Evolutionary conservation across 345 rosid genomes (phyloP).

Genomic region (Bretschneidera sinensis): DNA sequence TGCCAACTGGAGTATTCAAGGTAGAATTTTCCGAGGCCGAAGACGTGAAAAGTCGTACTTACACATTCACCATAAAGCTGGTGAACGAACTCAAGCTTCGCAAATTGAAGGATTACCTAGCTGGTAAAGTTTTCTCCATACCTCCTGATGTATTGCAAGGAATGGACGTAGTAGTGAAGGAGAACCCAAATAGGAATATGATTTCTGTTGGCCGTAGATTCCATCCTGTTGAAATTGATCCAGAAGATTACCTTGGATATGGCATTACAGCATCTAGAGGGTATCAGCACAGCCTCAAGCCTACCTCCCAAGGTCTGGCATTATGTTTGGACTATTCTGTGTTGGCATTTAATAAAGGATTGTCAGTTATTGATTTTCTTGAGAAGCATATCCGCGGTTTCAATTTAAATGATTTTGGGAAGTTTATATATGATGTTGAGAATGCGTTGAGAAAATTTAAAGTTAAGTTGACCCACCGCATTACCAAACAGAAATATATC

Average conservation of each 20-base stretch:
- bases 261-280: constrained; percentile 71
- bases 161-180: constrained; percentile 90
- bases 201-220: constrained; percentile 61
- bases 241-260: constrained; percentile 41
- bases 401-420: constrained; percentile 23
- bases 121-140: constrained; percentile 19
- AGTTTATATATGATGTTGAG: constrained; percentile 34
- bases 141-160: constrained; percentile 87
- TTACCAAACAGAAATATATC: constrained; percentile 53
- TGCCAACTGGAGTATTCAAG: constrained; percentile 47
- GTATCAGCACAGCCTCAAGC: constrained; percentile 67
- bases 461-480: constrained; percentile 61
- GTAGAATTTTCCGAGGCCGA: constrained; percentile 43
- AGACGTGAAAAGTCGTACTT: constrained; percentile 30
- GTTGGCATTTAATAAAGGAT: constrained; percentile 56
- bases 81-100: constrained; percentile 60
- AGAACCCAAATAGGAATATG: constrained; percentile 64
- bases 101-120: constrained; percentile 58
- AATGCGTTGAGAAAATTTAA: constrained; percentile 42
- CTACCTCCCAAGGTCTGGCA: constrained; percentile 62
- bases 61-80: constrained; percentile 40
- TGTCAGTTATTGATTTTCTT: constrained; percentile 60
- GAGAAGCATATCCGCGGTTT: constrained; percentile 31
- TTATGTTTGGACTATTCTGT: constrained; percentile 76
- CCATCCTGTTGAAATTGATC: constrained; percentile 24